Conservation (phyloP, 495 filamentous ascomycete genomes). For the Apiosordaria backusii region DNA sequence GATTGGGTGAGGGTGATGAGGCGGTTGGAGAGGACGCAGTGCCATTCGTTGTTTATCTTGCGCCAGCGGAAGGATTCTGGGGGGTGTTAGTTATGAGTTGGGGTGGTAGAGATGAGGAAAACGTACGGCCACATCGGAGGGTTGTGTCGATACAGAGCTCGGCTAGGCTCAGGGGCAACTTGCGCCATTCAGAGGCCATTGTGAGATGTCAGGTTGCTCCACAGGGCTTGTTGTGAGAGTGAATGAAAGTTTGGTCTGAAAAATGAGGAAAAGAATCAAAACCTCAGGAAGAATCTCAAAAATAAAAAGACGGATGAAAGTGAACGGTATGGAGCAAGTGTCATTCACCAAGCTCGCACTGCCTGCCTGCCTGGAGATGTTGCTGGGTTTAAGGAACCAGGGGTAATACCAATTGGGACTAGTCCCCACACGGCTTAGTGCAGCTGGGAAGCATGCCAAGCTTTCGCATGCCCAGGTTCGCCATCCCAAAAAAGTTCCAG, state of each 20-base stretch:
- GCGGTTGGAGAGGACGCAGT: slow-evolving; percentile 79
- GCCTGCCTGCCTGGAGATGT: background rate
- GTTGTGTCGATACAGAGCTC: slow-evolving; percentile 92
- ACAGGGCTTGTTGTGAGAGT: background rate
- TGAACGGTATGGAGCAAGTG: background rate
- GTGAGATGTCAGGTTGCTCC: background rate
- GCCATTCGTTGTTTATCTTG: slow-evolving; percentile 78
- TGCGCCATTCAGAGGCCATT: slow-evolving; percentile 65
- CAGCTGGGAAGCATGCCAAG: slow-evolving; percentile 4
- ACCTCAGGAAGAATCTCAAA: background rate
- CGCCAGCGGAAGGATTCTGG: slow-evolving; percentile 88
- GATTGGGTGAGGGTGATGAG: slow-evolving; percentile 85
- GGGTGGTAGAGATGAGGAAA: background rate
- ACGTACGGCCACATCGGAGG: slow-evolving; percentile 68
- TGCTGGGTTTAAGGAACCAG: slow-evolving; percentile 2
- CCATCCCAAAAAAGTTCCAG: slow-evolving; percentile 39
- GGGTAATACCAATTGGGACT: slow-evolving; percentile 13
- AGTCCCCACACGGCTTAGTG: slow-evolving; percentile 19
- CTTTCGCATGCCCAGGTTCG: background rate
- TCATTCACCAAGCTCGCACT: background rate
- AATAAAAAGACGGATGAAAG: background rate
- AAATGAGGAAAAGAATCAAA: background rate
- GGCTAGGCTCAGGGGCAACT: slow-evolving; percentile 70
- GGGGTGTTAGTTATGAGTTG: background rate
- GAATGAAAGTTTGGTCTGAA: background rate